Conservation (phyloP, 257 asterid species). For the Solanum clarkiae region DNA sequence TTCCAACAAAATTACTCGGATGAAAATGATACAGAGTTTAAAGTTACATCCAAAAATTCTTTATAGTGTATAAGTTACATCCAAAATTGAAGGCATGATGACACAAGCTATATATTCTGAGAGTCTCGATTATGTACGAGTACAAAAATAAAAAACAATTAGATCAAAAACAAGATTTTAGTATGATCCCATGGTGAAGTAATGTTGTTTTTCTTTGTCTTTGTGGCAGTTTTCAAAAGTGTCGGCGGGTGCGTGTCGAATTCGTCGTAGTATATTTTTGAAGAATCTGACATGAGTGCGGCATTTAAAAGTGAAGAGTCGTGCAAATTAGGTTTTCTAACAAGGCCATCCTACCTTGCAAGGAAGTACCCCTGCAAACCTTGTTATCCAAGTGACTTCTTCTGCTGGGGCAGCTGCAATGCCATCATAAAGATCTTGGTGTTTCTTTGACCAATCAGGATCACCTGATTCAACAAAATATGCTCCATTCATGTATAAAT, state of each 20-base stretch:
- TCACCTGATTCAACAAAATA: conserved; percentile 36
- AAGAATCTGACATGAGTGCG: too few species aligned
- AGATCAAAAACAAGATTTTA: not conserved
- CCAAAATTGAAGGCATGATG: not conserved
- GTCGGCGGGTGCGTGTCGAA: too few species aligned
- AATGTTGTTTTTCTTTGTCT: too few species aligned
- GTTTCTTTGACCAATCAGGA: conserved; percentile 12
- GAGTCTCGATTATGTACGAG: not conserved
- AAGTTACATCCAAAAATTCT: not conserved
- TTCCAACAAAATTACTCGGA: too few species aligned
- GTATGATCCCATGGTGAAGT: not conserved
- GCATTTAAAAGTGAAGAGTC: too few species aligned
- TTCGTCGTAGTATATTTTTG: too few species aligned
- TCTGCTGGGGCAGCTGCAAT: conserved; percentile 7
- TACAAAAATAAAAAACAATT: not conserved
- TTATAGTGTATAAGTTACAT: not conserved
- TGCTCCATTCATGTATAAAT: conserved; percentile 37
- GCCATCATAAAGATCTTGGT: conserved; percentile 13
- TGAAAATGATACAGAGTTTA: too few species aligned
- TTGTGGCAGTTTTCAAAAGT: not conserved
- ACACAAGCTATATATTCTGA: not conserved
- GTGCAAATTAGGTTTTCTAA: not conserved
- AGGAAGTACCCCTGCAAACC: conserved; percentile 23
- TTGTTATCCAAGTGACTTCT: conserved; percentile 14
- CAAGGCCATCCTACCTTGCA: conserved; percentile 29